Evolutionary conservation across 2,329 filamentous ascomycete species (phyloP).

Genomic region (Ascocoryne sarcoides): DNA sequence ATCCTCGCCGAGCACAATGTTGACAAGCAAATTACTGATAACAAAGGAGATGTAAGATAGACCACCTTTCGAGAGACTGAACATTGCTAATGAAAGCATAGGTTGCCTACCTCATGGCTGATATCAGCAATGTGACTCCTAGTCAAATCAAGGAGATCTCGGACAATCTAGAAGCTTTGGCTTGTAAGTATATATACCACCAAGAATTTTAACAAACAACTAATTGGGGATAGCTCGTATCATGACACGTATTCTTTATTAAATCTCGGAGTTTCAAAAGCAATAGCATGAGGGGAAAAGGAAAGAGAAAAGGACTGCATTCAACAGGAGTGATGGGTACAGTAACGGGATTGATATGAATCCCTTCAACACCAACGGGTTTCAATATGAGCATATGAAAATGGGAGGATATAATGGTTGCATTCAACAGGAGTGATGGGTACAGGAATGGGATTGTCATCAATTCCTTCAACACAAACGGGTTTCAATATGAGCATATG

Average conservation of each 20-base stretch:
- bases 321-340: background rate
- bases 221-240: slow-evolving; percentile 28
- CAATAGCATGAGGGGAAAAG: no score
- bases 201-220: background rate
- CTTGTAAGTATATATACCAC: slow-evolving; percentile 50
- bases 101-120: slow-evolving; percentile 94
- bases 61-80: background rate
- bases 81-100: slow-evolving; percentile 28
- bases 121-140: slow-evolving; percentile 79
- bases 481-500: no score
- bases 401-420: background rate
- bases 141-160: slow-evolving; percentile 79
- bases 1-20: slow-evolving; percentile 94
- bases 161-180: slow-evolving; percentile 70
- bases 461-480: slow-evolving; percentile 1
- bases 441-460: background rate
- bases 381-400: no score
- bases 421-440: slow-evolving; percentile 1
- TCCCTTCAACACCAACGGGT: no score
- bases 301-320: background rate
- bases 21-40: slow-evolving; percentile 97
- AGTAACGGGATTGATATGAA: background rate
- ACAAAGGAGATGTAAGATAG: slow-evolving; percentile 69
- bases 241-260: slow-evolving; percentile 31
- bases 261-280: no score